Evolutionary conservation across 441 rosid genomes (phyloP).

Genomic region (Bocquillonia castaneifolia): DNA sequence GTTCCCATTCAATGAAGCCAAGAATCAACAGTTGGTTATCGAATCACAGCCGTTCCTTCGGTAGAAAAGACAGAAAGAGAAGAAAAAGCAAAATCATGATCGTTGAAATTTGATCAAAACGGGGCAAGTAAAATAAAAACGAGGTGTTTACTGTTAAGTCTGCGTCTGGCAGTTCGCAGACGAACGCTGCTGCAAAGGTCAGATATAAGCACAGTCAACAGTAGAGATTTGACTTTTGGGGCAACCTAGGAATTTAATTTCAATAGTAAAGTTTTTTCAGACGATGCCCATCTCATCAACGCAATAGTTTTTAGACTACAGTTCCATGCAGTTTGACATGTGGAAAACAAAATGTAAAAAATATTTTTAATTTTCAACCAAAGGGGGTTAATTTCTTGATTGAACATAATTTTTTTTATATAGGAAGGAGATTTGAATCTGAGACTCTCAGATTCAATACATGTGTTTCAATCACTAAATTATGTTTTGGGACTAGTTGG

Average conservation of each 20-base stretch:
- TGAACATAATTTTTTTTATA: too few relatives aligned
- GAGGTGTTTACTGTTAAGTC: not conserved
- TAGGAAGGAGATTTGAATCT: too few relatives aligned
- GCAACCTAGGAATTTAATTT: slow-evolving; percentile 5
- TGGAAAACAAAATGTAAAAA: not conserved
- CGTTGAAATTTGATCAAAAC: too few relatives aligned
- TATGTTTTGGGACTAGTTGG: too few relatives aligned
- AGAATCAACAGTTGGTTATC: not conserved
- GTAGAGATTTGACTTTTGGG: slow-evolving; percentile 2
- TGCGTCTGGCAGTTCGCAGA: not conserved
- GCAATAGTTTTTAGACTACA: not conserved
- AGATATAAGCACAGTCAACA: not conserved
- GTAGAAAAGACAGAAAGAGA: not conserved
- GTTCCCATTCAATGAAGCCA: not conserved
- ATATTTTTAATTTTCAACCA: not conserved
- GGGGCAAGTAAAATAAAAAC: not conserved
- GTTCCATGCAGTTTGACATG: not conserved
- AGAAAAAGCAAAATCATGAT: not conserved
- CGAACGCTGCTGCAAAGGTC: not conserved
- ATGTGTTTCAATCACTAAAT: too few relatives aligned
- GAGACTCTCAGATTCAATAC: too few relatives aligned
- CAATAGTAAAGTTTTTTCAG: not conserved
- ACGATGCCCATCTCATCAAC: not conserved
- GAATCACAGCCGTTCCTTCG: not conserved
- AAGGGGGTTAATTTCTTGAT: not conserved